phyloP scores from a whole-genome alignment of 108 stramenopile genomes.

The Skeletonema grethae region DNA sequence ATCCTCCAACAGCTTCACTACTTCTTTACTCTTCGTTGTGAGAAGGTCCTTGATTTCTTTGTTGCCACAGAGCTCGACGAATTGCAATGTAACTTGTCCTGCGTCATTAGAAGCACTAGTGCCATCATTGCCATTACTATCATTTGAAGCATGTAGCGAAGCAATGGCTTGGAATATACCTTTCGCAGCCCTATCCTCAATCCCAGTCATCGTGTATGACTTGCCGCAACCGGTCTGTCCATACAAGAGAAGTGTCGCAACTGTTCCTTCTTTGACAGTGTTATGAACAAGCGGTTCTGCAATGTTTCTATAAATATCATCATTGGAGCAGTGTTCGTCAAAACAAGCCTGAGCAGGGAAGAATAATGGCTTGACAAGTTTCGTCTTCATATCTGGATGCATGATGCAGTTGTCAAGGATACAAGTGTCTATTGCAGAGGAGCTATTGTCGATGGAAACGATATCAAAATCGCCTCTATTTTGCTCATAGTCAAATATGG shows the following conservation, averaged over 20 bases:
- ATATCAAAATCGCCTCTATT: slow-evolving; percentile 58
- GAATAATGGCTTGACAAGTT: slow-evolving; percentile 45
- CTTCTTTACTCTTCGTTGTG: slow-evolving; percentile 25
- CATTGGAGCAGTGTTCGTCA: slow-evolving; percentile 58
- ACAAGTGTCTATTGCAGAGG: slow-evolving; percentile 24
- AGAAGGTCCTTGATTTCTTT: slow-evolving; percentile 57
- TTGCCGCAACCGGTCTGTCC: slow-evolving; percentile 73
- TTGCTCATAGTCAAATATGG: slow-evolving; percentile 62
- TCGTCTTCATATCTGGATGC: slow-evolving; percentile 68
- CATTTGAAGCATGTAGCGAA: not conserved
- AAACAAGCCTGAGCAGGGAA: slow-evolving; percentile 59
- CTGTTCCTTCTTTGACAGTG: slow-evolving; percentile 42
- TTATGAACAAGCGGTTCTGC: slow-evolving; percentile 53
- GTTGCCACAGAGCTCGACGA: slow-evolving; percentile 58
- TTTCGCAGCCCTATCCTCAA: slow-evolving; percentile 41
- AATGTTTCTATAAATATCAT: slow-evolving; percentile 50
- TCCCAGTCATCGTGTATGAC: slow-evolving; percentile 56
- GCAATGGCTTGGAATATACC: slow-evolving; percentile 39
- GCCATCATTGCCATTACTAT: not conserved
- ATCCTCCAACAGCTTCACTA: slow-evolving; percentile 47
- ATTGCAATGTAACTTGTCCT: slow-evolving; percentile 37
- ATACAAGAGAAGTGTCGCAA: slow-evolving; percentile 58
- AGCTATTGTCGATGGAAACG: slow-evolving; percentile 46
- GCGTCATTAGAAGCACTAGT: not conserved
- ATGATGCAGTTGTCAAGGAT: slow-evolving; percentile 59